Conservation (phyloP, 129 eudicot genomes). For the Centrapalus pauciflorus region DNA sequence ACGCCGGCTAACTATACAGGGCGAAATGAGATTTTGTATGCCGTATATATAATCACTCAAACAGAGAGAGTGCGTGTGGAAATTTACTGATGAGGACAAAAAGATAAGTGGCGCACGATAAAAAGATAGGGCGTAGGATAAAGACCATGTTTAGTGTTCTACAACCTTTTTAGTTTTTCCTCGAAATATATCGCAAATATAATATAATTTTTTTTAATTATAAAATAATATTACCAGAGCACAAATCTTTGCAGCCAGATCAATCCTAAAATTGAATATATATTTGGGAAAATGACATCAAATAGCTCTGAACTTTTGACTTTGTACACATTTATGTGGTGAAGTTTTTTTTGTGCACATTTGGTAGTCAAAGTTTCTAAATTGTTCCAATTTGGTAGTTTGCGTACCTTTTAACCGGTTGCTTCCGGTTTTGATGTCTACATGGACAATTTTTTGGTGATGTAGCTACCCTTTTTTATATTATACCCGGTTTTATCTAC, state of each 20-base stretch:
- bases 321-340: too few species aligned
- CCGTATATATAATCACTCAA: constrained; percentile 9
- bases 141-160: constrained; percentile 18
- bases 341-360: too few species aligned
- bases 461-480: too few species aligned
- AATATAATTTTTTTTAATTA: background rate
- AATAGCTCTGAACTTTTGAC: too few species aligned
- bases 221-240: background rate
- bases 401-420: too few species aligned
- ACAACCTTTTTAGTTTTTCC: background rate
- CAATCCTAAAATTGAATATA: background rate
- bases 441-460: too few species aligned
- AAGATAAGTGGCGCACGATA: constrained; percentile 29
- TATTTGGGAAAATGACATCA: too few species aligned
- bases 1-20: constrained; percentile 49
- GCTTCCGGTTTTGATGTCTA: too few species aligned
- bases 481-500: too few species aligned
- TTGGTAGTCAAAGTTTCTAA: too few species aligned
- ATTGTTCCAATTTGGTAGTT: too few species aligned
- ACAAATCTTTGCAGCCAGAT: background rate
- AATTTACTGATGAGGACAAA: constrained; percentile 29
- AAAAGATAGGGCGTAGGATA: constrained; percentile 33
- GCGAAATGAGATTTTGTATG: constrained; percentile 29
- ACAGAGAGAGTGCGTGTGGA: constrained; percentile 34
- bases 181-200: background rate